Percentiles rank a stretch among this genome's conserved stretches.
phyloP scores from a whole-genome alignment of 192 early-diverging fungal genomes.

The Funneliformis geosporum region DNA sequence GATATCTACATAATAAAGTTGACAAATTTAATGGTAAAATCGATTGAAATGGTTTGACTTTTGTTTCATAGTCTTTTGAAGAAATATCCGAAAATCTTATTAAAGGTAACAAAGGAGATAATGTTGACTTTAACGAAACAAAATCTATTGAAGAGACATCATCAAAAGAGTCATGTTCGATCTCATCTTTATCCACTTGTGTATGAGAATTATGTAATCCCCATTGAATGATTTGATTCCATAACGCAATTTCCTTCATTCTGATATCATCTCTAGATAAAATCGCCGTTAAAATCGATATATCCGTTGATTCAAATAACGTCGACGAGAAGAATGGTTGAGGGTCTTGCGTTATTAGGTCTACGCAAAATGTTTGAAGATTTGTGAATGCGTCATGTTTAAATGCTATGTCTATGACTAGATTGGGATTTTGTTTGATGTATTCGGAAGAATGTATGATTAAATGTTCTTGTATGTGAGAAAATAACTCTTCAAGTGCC shows the following conservation, averaged over 20 bases:
- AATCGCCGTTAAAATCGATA: neutral
- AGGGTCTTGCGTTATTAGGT: neutral
- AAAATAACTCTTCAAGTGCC: slow-evolving; percentile 12
- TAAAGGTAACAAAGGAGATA: neutral
- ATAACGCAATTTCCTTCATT: slow-evolving; percentile 14
- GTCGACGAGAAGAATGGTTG: neutral
- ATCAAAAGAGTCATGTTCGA: neutral
- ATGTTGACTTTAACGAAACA: neutral
- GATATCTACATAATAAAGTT: neutral
- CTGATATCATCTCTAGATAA: slow-evolving; percentile 11
- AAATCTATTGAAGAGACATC: neutral
- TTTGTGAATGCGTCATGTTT: neutral
- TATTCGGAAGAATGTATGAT: neutral
- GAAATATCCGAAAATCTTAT: slow-evolving; percentile 4
- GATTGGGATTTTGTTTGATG: neutral
- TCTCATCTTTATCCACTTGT: neutral
- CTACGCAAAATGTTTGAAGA: slow-evolving; percentile 9
- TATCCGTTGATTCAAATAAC: neutral
- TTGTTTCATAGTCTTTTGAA: neutral
- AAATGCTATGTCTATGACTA: slow-evolving; percentile 8
- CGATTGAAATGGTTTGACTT: neutral
- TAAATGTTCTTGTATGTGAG: slow-evolving; percentile 2
- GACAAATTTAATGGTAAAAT: neutral
- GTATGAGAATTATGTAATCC: neutral
- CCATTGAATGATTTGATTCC: slow-evolving; percentile 21